Evolutionary conservation across 306 rosid genomes (phyloP).

Genomic region (Gynostemma pentaphyllum): DNA sequence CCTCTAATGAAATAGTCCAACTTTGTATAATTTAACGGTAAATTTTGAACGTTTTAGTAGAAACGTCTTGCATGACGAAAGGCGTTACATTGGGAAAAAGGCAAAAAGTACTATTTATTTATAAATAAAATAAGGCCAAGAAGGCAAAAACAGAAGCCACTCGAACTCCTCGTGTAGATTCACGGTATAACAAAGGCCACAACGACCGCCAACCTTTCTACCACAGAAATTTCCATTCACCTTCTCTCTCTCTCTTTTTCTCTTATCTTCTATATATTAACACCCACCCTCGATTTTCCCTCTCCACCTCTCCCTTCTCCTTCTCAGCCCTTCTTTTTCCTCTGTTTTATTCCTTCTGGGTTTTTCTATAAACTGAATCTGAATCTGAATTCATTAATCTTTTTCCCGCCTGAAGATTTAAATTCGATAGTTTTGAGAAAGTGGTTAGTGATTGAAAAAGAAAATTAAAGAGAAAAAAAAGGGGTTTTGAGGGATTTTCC

Average conservation of each 20-base stretch:
- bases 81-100: too few relatives aligned
- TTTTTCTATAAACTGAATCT: neutral
- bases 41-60: too few relatives aligned
- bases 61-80: too few relatives aligned
- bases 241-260: too few relatives aligned
- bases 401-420: neutral
- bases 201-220: neutral
- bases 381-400: neutral
- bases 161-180: neutral
- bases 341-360: neutral
- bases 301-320: neutral
- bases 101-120: too few relatives aligned
- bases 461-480: neutral
- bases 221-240: neutral
- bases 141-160: neutral
- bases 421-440: neutral
- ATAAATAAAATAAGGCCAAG: neutral
- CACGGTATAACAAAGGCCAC: neutral
- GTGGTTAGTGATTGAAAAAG: conserved; percentile 5
- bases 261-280: neutral
- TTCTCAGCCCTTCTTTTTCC: neutral
- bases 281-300: neutral
- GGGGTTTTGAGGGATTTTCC: neutral
- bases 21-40: too few relatives aligned
- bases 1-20: too few relatives aligned